Conservation (phyloP, 2,329 filamentous ascomycete species). For the Fusarium sp. region DNA sequence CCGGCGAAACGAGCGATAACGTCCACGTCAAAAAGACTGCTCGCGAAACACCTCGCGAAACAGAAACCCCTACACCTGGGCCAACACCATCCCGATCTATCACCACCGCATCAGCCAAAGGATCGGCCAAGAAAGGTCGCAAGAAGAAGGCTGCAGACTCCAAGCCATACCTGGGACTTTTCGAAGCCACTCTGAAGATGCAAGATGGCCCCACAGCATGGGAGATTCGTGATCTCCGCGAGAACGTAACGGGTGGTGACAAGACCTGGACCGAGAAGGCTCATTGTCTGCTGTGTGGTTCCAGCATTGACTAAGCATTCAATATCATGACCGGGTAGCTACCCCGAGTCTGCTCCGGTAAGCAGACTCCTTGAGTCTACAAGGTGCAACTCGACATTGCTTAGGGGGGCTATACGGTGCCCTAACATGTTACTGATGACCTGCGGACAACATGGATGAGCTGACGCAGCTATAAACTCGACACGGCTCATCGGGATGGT, state of each 20-base stretch:
- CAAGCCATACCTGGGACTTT: slow-evolving; percentile 62
- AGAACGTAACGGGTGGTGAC: slow-evolving; percentile 57
- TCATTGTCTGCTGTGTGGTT: slow-evolving; percentile 60
- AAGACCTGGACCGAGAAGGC: slow-evolving; percentile 63
- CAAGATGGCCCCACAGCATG: slow-evolving; percentile 59
- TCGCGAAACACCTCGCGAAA: slow-evolving; percentile 44
- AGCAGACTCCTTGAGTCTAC: slow-evolving; percentile 16
- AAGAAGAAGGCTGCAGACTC: slow-evolving; percentile 51
- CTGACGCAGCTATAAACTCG: neutral
- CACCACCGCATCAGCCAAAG: slow-evolving; percentile 39
- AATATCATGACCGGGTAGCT: neutral
- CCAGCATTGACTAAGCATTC: slow-evolving; percentile 54
- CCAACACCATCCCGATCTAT: slow-evolving; percentile 40
- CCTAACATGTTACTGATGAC: neutral
- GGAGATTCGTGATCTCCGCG: slow-evolving; percentile 62
- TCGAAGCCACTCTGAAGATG: slow-evolving; percentile 60
- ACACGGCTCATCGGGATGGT: slow-evolving; percentile 5
- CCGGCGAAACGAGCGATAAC: slow-evolving; percentile 54
- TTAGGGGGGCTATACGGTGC: neutral
- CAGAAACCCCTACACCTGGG: slow-evolving; percentile 46
- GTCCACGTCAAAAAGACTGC: slow-evolving; percentile 50
- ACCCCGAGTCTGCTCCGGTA: slow-evolving; percentile 6
- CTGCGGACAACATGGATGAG: neutral
- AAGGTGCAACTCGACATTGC: slow-evolving; percentile 5
- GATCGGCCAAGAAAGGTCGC: slow-evolving; percentile 48